A percentile compares a stretch with the other conserved stretches of the same genome.
Conservation (phyloP, 2,329 filamentous ascomycete species). For the Aspergillus puulaauensis region DNA sequence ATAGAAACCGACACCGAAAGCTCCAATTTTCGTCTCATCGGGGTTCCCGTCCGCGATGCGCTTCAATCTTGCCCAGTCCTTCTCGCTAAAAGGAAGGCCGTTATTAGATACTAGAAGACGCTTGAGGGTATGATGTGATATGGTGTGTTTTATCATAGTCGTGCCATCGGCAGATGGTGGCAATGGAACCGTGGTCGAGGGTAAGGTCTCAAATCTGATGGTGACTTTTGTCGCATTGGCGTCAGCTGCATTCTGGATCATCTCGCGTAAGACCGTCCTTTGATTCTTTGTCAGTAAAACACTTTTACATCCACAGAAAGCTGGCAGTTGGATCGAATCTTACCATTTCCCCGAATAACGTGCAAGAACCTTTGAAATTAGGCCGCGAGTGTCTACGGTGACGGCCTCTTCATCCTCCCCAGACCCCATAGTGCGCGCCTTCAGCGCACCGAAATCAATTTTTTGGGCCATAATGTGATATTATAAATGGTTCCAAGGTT, state of each 20-base stretch:
- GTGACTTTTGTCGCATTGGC: constrained; percentile 86
- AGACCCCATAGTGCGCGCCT: constrained; percentile 80
- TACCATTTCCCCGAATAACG: constrained; percentile 96
- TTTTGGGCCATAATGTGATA: constrained; percentile 64
- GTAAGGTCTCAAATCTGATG: constrained; percentile 88
- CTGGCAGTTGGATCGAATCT: constrained; percentile 28
- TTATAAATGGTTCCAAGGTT: not conserved
- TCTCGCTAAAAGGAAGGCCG: constrained; percentile 80
- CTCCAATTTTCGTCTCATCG: constrained; percentile 98
- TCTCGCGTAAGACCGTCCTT: constrained; percentile 72
- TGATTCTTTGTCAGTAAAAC: constrained; percentile 16
- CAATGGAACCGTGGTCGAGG: constrained; percentile 73
- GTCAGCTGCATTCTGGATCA: constrained; percentile 98
- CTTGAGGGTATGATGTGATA: constrained; percentile 81
- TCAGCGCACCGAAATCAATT: constrained; percentile 66
- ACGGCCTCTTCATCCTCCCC: constrained; percentile 94
- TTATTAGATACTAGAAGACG: constrained; percentile 92
- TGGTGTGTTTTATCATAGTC: constrained; percentile 74
- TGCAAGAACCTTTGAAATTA: constrained; percentile 97
- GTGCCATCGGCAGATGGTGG: constrained; percentile 66
- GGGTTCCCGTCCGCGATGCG: constrained; percentile 98
- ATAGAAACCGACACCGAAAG: constrained; percentile 98
- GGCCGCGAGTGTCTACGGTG: constrained; percentile 91
- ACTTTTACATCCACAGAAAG: constrained; percentile 19
- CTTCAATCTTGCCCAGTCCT: constrained; percentile 91